Base-by-base conservation (phyloP, 768 basidiomycete species). In the Sporobolomyces roseus region DNA sequence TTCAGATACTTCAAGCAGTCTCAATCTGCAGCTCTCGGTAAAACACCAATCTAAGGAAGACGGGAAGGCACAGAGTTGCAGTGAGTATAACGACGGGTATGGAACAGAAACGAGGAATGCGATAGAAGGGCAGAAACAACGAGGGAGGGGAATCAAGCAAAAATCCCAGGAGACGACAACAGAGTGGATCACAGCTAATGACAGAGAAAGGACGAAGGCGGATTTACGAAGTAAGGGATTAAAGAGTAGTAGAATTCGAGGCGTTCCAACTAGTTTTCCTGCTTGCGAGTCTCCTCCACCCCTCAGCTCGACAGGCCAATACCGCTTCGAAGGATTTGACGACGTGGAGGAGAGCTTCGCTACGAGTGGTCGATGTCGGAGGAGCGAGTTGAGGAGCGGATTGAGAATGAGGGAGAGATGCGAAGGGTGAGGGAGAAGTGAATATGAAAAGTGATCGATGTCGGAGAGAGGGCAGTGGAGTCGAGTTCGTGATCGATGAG, bases 311-410 rank as follows among this genome's bases (percentile, higher is more conserved):
- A 25, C 61, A 55, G 1, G 66, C 66, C 8, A 56, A 38, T 4
- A 68, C 66, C 25, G 61, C 52, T 61, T 68, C 66, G 49, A 68
- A 68, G 17, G 36, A 45, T 32, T 51, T 14, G 14, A 68, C 66
- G 35, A 68, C 66, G 38, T 43, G 9, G 3, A 49, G 49, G 10
- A 68, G 61, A 3, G 61, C 61, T 29, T 62, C 61, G 30, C 54
- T 49, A 0, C 56, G 38, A 27, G 61, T 12, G 51, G 32, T 13
- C n/a, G 46, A 27, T 33, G 19, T 19, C 30, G 5, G 7, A 6
- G 36, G 27, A 27, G 45, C 1, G 29, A 68, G 61, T 4, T 35
- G 36, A 10, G 66, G 60, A 10, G 61, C 12, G 14, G 61, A 61
- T 27, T 36, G 52, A 14, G 65, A 49, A 3, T n/a, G 21, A 7